Percentiles rank a stretch among this genome's conserved stretches.
These are phyloP conservation scores for Helichrysum umbraculigerum DNA, from an alignment of 129 eudicot species.

Conservation along the genomic window DNA sequence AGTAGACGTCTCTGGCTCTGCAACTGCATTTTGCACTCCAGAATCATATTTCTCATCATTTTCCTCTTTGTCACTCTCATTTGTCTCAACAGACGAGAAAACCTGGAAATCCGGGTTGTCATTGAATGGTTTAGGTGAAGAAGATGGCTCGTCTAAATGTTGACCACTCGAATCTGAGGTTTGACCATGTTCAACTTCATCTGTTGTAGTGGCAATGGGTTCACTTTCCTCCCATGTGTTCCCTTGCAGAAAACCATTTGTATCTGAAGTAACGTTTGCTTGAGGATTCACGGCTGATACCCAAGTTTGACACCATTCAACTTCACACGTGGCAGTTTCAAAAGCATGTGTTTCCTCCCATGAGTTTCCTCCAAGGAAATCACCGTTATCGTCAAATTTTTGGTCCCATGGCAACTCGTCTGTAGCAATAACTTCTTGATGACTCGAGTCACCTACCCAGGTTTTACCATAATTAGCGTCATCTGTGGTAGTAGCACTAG, in stretches of 20 bases:
- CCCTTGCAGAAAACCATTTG: slow-evolving; percentile 2
- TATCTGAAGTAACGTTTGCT: background rate
- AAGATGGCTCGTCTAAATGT: slow-evolving; percentile 10
- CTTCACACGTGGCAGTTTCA: no score
- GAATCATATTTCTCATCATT: slow-evolving; percentile 20
- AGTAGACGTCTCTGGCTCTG: slow-evolving; percentile 12
- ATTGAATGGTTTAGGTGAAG: slow-evolving; percentile 18
- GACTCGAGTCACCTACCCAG: background rate
- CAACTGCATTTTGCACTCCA: slow-evolving; percentile 2
- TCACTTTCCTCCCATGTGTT: slow-evolving; percentile 15
- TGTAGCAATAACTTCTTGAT: background rate
- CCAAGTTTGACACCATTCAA: background rate
- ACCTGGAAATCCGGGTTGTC: background rate
- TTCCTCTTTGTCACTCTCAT: slow-evolving; percentile 22
- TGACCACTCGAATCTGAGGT: slow-evolving; percentile 17
- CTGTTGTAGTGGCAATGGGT: background rate
- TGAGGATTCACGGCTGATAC: slow-evolving; percentile 17
- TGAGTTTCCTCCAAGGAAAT: background rate
- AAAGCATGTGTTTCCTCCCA: background rate
- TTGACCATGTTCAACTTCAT: slow-evolving; percentile 22
- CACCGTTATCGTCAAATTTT: background rate
- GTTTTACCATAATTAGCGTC: slow-evolving; percentile 15
- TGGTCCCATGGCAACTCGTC: no score
- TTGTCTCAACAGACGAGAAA: slow-evolving; percentile 12
- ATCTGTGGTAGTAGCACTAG: background rate